Conservation (phyloP, 2,329 filamentous ascomycete genomes). For the Grosmannia serpens region DNA sequence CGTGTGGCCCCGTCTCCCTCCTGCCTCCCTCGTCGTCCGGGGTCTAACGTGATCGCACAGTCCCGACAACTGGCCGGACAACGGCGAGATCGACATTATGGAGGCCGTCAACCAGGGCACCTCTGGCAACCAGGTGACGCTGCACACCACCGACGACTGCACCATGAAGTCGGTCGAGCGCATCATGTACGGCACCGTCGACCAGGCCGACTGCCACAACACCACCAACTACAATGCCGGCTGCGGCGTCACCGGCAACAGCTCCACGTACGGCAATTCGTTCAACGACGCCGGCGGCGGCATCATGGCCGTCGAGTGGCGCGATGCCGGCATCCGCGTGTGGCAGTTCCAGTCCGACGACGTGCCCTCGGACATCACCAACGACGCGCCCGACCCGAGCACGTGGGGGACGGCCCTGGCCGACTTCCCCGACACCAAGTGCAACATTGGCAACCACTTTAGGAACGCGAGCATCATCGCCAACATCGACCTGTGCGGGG, state of each 20-base stretch:
- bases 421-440: conserved; percentile 53
- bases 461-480: conserved; percentile 53
- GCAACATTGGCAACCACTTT: conserved; percentile 48
- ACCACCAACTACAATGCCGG: conserved; percentile 34
- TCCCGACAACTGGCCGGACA: conserved; percentile 35
- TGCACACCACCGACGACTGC: conserved; percentile 44
- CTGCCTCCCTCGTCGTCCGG: not conserved
- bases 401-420: conserved; percentile 51
- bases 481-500: conserved; percentile 55
- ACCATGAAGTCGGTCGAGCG: conserved; percentile 40
- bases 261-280: conserved; percentile 34
- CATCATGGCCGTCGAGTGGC: conserved; percentile 50
- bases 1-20: not conserved
- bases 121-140: conserved; percentile 45
- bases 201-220: conserved; percentile 38
- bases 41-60: conserved; percentile 27
- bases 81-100: conserved; percentile 35
- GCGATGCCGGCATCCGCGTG: conserved; percentile 47
- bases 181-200: conserved; percentile 34
- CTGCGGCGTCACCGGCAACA: conserved; percentile 37
- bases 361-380: conserved; percentile 40
- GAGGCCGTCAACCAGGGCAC: conserved; percentile 30
- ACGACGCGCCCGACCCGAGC: conserved; percentile 42
- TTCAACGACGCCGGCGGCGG: conserved; percentile 46
- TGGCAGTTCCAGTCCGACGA: conserved; percentile 44